A percentile compares a stretch with the other conserved stretches of the same genome.
Conservation (phyloP, 2,329 filamentous ascomycete species). For the Phoma sp. region DNA sequence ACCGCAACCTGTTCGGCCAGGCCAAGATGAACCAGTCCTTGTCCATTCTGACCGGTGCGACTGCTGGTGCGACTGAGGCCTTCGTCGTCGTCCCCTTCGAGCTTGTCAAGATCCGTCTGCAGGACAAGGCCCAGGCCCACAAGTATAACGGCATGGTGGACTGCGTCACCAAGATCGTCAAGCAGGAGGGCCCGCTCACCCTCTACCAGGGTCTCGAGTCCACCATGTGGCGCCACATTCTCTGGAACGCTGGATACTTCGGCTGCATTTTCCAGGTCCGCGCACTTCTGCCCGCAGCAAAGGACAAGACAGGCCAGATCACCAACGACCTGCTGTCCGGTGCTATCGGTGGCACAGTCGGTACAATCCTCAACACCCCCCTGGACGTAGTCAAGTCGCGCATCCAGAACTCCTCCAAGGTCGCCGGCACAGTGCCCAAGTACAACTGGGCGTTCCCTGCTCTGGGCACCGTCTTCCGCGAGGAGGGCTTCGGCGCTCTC, state of each 20-base stretch:
- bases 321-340: slow-evolving; percentile 88
- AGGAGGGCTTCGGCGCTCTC: slow-evolving; percentile 89
- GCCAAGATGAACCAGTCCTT: slow-evolving; percentile 90
- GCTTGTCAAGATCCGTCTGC: slow-evolving; percentile 96
- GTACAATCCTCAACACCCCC: slow-evolving; percentile 92
- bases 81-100: slow-evolving; percentile 99
- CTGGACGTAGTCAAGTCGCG: slow-evolving; percentile 98
- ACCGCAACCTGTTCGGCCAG: slow-evolving; percentile 84
- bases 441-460: slow-evolving; percentile 99
- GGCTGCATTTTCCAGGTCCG: slow-evolving; percentile 98
- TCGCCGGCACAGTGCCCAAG: slow-evolving; percentile 83
- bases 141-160: slow-evolving; percentile 87
- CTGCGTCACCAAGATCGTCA: slow-evolving; percentile 81
- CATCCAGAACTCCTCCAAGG: slow-evolving; percentile 91
- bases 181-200: slow-evolving; percentile 81
- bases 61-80: slow-evolving; percentile 92
- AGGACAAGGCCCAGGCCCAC: slow-evolving; percentile 91
- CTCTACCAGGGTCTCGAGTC: slow-evolving; percentile 97
- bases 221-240: slow-evolving; percentile 92
- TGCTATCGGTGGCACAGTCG: slow-evolving; percentile 84
- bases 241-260: slow-evolving; percentile 97
- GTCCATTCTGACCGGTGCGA: slow-evolving; percentile 91
- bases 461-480: slow-evolving; percentile 83
- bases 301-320: slow-evolving; percentile 81
- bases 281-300: slow-evolving; percentile 79